These are phyloP conservation scores for Talaromyces thailandensis DNA, from an alignment of 495 filamentous ascomycete genomes.

Conservation along the genomic window DNA sequence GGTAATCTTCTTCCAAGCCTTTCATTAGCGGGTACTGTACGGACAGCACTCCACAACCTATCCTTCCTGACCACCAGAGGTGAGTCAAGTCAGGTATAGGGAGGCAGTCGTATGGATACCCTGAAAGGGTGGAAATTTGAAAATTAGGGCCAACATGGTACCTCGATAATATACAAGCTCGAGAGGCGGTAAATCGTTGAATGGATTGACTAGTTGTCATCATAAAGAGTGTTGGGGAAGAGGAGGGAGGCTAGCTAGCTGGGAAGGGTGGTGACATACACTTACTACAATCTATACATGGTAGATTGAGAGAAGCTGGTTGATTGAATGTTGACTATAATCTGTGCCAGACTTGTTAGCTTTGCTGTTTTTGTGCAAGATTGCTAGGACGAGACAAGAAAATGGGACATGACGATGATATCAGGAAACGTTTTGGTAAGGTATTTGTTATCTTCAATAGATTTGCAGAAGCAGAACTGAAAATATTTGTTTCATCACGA, in stretches of 20 bases:
- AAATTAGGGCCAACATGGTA: conserved; percentile 24
- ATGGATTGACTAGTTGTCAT: conserved; percentile 99
- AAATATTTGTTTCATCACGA: conserved; percentile 69
- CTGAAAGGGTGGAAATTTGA: conserved; percentile 22
- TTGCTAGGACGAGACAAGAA: conserved; percentile 3
- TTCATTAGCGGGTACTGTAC: conserved; percentile 1
- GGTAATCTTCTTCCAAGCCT: conserved; percentile 12
- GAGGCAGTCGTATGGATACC: conserved; percentile 14
- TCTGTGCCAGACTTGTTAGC: conserved; percentile 11
- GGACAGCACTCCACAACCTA: conserved; percentile 75
- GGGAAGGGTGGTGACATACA: conserved; percentile 6
- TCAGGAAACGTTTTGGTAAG: conserved; percentile 60
- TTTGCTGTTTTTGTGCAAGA: background rate
- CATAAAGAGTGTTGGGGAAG: conserved; percentile 39
- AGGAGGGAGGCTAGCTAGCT: background rate
- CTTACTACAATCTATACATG: background rate
- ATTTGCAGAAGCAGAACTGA: conserved; percentile 96
- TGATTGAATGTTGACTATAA: background rate
- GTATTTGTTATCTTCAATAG: conserved; percentile 66
- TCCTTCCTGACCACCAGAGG: conserved; percentile 48
- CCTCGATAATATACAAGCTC: conserved; percentile 17
- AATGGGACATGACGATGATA: conserved; percentile 7
- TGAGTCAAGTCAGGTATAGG: conserved; percentile 57
- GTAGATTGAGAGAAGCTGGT: conserved; percentile 4
- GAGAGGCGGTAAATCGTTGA: conserved; percentile 66